Percentiles rank a stretch among this genome's conserved stretches.
phyloP scores from a whole-genome alignment of 371 early-diverging fungal genomes.

The Coemansia sp. region DNA sequence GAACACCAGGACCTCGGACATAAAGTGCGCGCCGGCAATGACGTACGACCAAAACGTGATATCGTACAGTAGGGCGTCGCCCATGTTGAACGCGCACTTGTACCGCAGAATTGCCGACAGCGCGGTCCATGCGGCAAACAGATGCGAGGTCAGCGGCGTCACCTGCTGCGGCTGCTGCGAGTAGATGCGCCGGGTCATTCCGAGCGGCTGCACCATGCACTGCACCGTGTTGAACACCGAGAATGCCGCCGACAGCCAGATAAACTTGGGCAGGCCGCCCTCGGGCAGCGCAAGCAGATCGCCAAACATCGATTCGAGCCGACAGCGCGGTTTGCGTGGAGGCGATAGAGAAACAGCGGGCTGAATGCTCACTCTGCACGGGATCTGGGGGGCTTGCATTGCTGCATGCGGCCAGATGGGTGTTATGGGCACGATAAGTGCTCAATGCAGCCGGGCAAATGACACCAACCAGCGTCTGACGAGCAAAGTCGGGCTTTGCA shows the following conservation, averaged over 20 bases:
- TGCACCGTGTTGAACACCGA: slow-evolving; percentile 51
- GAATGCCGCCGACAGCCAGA: slow-evolving; percentile 47
- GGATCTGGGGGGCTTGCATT: too few species aligned
- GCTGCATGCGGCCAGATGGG: too few species aligned
- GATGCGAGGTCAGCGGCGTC: slow-evolving; percentile 49
- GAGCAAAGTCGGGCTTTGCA: too few species aligned
- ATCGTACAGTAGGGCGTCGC: slow-evolving; percentile 44
- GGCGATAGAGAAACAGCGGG: too few species aligned
- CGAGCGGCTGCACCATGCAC: slow-evolving; percentile 46
- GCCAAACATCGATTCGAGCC: slow-evolving; percentile 18
- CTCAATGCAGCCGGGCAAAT: too few species aligned
- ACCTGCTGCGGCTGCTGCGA: slow-evolving; percentile 49
- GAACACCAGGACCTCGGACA: slow-evolving; percentile 46
- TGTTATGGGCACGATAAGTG: too few species aligned
- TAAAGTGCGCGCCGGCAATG: slow-evolving; percentile 47
- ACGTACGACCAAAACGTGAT: slow-evolving; percentile 50
- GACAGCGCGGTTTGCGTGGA: too few species aligned
- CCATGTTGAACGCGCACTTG: slow-evolving; percentile 52
- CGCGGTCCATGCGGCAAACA: slow-evolving; percentile 53
- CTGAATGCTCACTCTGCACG: too few species aligned
- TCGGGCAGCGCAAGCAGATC: slow-evolving; percentile 34
- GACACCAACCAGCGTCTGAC: too few species aligned
- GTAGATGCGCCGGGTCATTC: slow-evolving; percentile 48
- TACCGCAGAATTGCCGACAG: slow-evolving; percentile 50
- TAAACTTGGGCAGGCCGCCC: slow-evolving; percentile 51